Conservation (phyloP, 2,329 filamentous ascomycete genomes). For the Alternaria panax region DNA sequence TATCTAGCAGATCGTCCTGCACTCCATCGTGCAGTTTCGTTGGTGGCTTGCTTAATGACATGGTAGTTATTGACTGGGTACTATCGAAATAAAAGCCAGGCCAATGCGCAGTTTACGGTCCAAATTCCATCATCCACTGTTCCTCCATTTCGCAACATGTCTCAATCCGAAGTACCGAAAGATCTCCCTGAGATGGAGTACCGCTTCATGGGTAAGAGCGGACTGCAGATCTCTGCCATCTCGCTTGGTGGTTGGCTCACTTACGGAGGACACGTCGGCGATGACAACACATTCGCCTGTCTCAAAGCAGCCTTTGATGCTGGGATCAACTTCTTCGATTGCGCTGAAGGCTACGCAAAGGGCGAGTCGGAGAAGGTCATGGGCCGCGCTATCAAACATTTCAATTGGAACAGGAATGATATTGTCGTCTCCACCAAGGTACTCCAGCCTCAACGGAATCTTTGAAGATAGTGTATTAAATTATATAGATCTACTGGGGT, state of each 20-base stretch:
- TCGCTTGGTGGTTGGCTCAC: constrained; percentile 71
- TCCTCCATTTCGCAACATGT: constrained; percentile 1
- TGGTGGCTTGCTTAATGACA: constrained; percentile 2
- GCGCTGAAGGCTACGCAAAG: constrained; percentile 62
- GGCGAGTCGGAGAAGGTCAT: constrained; percentile 64
- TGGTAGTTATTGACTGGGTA: background rate
- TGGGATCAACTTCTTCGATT: constrained; percentile 68
- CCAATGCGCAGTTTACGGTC: background rate
- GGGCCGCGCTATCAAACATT: constrained; percentile 64
- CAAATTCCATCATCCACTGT: background rate
- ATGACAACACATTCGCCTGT: constrained; percentile 65
- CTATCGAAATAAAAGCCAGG: background rate
- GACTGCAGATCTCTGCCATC: constrained; percentile 76
- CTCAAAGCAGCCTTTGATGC: constrained; percentile 64
- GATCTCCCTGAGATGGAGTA: constrained; percentile 68
- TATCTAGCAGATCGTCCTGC: background rate
- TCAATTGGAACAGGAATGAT: constrained; percentile 65
- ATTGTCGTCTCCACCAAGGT: constrained; percentile 66
- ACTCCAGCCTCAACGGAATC: background rate
- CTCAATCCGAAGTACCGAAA: constrained; percentile 19
- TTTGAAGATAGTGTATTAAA: background rate
- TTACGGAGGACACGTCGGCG: constrained; percentile 75
- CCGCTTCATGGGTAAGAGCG: constrained; percentile 73
- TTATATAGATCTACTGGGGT: constrained; percentile 68
- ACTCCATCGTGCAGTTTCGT: background rate